These are phyloP conservation scores for Geranomyces variabilis DNA, from an alignment of 192 early-diverging fungal species.

Conservation along the genomic window DNA sequence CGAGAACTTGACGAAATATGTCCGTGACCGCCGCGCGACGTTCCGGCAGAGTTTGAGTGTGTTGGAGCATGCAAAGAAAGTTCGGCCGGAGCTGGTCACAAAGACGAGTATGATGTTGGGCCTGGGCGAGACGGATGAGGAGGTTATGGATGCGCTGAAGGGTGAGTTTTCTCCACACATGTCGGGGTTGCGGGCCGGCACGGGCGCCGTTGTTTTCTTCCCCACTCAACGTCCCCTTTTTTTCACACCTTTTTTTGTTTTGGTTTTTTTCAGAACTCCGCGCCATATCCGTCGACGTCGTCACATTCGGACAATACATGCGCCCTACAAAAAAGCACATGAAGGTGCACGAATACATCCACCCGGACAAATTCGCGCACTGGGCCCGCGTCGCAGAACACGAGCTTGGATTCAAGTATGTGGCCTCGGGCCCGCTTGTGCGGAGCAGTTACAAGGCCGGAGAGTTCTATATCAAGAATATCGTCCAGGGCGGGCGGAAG, in stretches of 20 bases:
- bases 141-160: conserved; percentile 85
- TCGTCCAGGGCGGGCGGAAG: conserved; percentile 3
- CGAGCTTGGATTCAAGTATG: conserved; percentile 89
- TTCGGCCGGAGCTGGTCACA: conserved; percentile 80
- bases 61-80: conserved; percentile 82
- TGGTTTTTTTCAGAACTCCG: conserved; percentile 63
- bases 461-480: conserved; percentile 93
- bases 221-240: no score
- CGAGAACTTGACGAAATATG: conserved; percentile 82
- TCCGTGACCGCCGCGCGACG: conserved; percentile 89
- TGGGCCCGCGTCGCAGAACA: conserved; percentile 78
- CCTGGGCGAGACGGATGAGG: conserved; percentile 92
- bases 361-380: conserved; percentile 87
- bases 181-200: not conserved
- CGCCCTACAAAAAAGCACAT: conserved; percentile 98
- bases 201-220: no score
- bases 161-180: conserved; percentile 48
- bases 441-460: conserved; percentile 96
- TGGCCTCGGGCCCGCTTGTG: conserved; percentile 93
- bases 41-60: conserved; percentile 92
- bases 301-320: conserved; percentile 99
- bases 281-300: conserved; percentile 82
- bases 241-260: conserved; percentile 3
- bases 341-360: conserved; percentile 94
- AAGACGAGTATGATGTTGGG: conserved; percentile 99